Conservation (phyloP, 139 green algal genomes). For the Coelastrella sp. region DNA sequence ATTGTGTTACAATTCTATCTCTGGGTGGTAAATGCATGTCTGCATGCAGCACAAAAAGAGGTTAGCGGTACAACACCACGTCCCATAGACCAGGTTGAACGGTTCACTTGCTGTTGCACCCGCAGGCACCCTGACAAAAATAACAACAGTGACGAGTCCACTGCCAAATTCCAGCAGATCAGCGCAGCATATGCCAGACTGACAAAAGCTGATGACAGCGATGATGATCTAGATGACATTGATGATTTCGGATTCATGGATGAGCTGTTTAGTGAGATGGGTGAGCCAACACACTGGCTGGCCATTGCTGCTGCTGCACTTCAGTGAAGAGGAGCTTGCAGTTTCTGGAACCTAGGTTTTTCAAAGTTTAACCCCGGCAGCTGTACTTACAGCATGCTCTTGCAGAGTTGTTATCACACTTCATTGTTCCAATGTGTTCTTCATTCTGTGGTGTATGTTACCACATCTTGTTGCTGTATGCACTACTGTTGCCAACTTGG, state of each 20-base stretch:
- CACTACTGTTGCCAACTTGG: too few relatives aligned
- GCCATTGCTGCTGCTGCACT: background rate
- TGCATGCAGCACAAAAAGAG: too few relatives aligned
- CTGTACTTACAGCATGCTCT: background rate
- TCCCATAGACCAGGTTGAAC: too few relatives aligned
- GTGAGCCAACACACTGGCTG: background rate
- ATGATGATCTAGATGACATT: constrained; percentile 62
- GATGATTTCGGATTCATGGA: constrained; percentile 18
- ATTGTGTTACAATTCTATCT: too few relatives aligned
- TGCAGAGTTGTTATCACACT: background rate
- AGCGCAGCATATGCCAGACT: constrained; percentile 40
- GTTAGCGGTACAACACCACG: background rate
- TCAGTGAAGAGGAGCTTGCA: too few relatives aligned
- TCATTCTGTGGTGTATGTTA: too few relatives aligned
- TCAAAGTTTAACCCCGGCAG: background rate
- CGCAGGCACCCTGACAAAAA: constrained; percentile 70
- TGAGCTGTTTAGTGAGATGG: constrained; percentile 6
- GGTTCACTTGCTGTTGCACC: background rate
- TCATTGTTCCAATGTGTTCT: background rate
- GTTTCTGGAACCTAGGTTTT: too few relatives aligned
- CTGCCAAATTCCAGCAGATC: constrained; percentile 47
- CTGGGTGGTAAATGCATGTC: too few relatives aligned
- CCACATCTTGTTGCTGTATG: too few relatives aligned
- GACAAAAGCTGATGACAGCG: constrained; percentile 12
- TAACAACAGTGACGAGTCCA: constrained; percentile 47